phyloP scores from a whole-genome alignment of 2,329 filamentous ascomycete genomes.

The Diaporthe eres region DNA sequence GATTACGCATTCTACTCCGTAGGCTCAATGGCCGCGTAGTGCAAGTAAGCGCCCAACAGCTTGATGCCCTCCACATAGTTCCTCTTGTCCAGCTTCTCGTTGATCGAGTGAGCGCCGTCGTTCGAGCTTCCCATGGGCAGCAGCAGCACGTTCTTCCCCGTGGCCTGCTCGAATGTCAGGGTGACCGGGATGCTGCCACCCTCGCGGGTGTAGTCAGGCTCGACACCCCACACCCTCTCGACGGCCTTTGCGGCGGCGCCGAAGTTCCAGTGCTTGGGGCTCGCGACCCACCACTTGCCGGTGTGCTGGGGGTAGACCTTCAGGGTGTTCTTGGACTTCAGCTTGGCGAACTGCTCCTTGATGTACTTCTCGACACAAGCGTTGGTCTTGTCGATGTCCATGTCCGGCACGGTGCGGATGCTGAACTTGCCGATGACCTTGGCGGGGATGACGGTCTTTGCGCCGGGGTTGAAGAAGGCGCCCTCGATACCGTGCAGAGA shows the following conservation, averaged over 20 bases:
- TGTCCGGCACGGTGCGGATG: slow-evolving; percentile 96
- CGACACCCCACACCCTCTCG: slow-evolving; percentile 91
- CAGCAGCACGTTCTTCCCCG: slow-evolving; percentile 96
- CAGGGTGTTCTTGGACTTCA: slow-evolving; percentile 92
- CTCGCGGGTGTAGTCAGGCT: slow-evolving; percentile 96
- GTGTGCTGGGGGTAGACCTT: slow-evolving; percentile 87
- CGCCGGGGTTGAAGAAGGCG: slow-evolving; percentile 91
- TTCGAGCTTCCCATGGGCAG: slow-evolving; percentile 98
- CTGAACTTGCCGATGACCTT: slow-evolving; percentile 99
- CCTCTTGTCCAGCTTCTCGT: slow-evolving; percentile 96
- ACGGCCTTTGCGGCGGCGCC: slow-evolving; percentile 94
- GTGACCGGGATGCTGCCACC: slow-evolving; percentile 98
- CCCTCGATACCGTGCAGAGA: slow-evolving; percentile 96
- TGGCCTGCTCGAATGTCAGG: slow-evolving; percentile 96
- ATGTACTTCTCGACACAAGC: slow-evolving; percentile 87
- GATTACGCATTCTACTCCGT: slow-evolving; percentile 47
- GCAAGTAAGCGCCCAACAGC: slow-evolving; percentile 92
- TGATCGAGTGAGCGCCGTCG: slow-evolving; percentile 96
- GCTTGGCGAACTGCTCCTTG: slow-evolving; percentile 85
- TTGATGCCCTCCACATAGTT: slow-evolving; percentile 99
- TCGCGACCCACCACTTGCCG: slow-evolving; percentile 99
- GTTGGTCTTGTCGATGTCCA: slow-evolving; percentile 94
- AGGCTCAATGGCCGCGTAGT: slow-evolving; percentile 95
- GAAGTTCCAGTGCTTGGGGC: slow-evolving; percentile 99
- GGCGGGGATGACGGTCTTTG: slow-evolving; percentile 98